Conservation (phyloP, 257 asterid genomes). For the Solanum raphanifolium region DNA sequence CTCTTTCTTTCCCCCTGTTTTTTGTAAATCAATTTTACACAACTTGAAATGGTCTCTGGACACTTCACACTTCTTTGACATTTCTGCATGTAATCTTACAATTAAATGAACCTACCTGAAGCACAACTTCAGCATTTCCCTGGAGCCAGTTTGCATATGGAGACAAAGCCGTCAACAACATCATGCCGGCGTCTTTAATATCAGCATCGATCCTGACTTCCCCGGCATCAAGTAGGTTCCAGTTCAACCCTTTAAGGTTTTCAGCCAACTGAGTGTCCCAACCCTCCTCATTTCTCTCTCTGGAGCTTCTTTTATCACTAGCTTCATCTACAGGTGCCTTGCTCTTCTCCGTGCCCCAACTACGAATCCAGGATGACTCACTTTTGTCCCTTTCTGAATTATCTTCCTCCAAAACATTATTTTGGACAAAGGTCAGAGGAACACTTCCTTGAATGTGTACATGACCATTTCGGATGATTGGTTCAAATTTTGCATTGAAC, state of each 20-base stretch:
- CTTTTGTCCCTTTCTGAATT: conserved; percentile 50
- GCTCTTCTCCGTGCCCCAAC: conserved; percentile 64
- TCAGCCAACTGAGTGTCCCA: conserved; percentile 91
- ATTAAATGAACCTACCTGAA: conserved; percentile 48
- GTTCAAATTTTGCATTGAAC: conserved; percentile 92
- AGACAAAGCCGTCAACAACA: conserved; percentile 89
- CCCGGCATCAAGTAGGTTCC: conserved; percentile 90
- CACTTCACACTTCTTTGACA: not conserved
- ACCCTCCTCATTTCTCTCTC: conserved; percentile 80
- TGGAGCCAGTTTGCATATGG: conserved; percentile 98
- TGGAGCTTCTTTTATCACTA: conserved; percentile 55
- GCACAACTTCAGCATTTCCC: conserved; percentile 94
- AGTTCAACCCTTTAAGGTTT: conserved; percentile 85
- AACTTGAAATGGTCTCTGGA: not conserved
- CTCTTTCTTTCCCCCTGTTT: not conserved
- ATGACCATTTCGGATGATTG: conserved; percentile 80
- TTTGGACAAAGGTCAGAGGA: conserved; percentile 70
- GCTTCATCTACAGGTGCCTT: conserved; percentile 53
- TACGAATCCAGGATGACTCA: conserved; percentile 61
- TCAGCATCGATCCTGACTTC: conserved; percentile 98
- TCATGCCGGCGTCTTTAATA: conserved; percentile 97
- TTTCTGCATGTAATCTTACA: not conserved
- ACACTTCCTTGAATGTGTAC: conserved; percentile 94
- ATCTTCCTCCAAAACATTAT: conserved; percentile 56
- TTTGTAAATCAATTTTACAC: not conserved